Conservation (phyloP, 164 flowering plant genomes). For the Aristolochia fimbriata region DNA sequence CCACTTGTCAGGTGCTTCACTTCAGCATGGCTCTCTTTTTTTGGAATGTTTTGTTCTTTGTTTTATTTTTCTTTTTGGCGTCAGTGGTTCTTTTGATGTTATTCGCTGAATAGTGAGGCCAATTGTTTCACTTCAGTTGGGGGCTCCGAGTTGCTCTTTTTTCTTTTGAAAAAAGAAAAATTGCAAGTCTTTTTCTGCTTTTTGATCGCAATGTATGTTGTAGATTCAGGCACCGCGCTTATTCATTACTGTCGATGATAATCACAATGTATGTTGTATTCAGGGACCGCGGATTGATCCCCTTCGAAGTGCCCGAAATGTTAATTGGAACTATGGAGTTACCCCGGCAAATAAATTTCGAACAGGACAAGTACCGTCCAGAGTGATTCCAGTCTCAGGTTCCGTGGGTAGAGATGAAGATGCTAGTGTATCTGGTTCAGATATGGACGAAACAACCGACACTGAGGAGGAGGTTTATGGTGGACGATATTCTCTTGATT, state of each 20-base stretch:
- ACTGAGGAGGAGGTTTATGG: slow-evolving; percentile 58
- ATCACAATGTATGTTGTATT: not conserved
- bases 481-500: slow-evolving; percentile 44
- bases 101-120: not conserved
- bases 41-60: not conserved
- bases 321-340: slow-evolving; percentile 39
- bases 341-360: slow-evolving; percentile 57
- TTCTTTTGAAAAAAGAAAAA: no score
- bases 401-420: slow-evolving; percentile 23
- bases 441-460: slow-evolving; percentile 45
- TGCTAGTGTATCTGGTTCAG: slow-evolving; percentile 50
- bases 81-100: not conserved
- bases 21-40: not conserved
- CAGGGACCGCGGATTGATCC: slow-evolving; percentile 32
- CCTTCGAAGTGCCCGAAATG: slow-evolving; percentile 13
- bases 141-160: not conserved
- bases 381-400: slow-evolving; percentile 29
- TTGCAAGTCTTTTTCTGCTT: no score
- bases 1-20: not conserved
- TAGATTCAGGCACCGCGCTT: no score
- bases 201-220: no score
- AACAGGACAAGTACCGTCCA: slow-evolving; percentile 54
- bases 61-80: not conserved
- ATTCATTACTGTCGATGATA: not conserved
- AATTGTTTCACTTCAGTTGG: not conserved